phyloP scores from a whole-genome alignment of 2,329 filamentous ascomycete genomes.

The Talaromyces verruculosus region DNA sequence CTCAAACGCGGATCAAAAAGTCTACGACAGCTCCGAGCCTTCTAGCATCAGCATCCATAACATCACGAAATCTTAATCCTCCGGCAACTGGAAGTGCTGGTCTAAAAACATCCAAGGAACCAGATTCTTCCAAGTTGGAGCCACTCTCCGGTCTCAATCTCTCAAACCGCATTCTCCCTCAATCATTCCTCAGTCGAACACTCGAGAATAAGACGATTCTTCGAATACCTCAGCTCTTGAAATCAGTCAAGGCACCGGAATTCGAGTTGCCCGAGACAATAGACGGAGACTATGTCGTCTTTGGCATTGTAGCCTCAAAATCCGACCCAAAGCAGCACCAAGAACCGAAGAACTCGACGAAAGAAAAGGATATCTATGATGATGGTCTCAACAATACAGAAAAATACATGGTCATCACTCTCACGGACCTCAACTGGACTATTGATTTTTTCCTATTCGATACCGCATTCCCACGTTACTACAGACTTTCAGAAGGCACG shows the following conservation, averaged over 20 bases:
- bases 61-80: slow-evolving; percentile 17
- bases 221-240: slow-evolving; percentile 75
- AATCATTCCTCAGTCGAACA: slow-evolving; percentile 74
- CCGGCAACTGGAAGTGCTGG: slow-evolving; percentile 26
- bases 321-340: slow-evolving; percentile 71
- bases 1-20: slow-evolving; percentile 33
- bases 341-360: slow-evolving; percentile 42
- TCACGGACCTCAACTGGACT: slow-evolving; percentile 88
- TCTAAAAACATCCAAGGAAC: slow-evolving; percentile 33
- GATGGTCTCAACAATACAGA: slow-evolving; percentile 59
- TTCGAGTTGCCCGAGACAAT: slow-evolving; percentile 73
- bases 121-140: slow-evolving; percentile 69
- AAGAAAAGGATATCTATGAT: slow-evolving; percentile 48
- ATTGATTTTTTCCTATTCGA: slow-evolving; percentile 91
- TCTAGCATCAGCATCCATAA: slow-evolving; percentile 21
- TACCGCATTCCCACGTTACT: slow-evolving; percentile 85
- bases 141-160: slow-evolving; percentile 83
- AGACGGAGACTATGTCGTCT: slow-evolving; percentile 84
- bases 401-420: slow-evolving; percentile 89
- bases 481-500: slow-evolving; percentile 90
- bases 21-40: slow-evolving; percentile 38
- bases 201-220: slow-evolving; percentile 75
- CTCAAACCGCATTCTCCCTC: slow-evolving; percentile 77
- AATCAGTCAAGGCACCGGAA: slow-evolving; percentile 75
- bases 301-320: slow-evolving; percentile 85